A percentile compares a stretch with the other conserved stretches of the same genome.
These are phyloP conservation scores for Trichophyton benhamiae DNA, from an alignment of 2,329 filamentous ascomycete species.

Conservation along the genomic window DNA sequence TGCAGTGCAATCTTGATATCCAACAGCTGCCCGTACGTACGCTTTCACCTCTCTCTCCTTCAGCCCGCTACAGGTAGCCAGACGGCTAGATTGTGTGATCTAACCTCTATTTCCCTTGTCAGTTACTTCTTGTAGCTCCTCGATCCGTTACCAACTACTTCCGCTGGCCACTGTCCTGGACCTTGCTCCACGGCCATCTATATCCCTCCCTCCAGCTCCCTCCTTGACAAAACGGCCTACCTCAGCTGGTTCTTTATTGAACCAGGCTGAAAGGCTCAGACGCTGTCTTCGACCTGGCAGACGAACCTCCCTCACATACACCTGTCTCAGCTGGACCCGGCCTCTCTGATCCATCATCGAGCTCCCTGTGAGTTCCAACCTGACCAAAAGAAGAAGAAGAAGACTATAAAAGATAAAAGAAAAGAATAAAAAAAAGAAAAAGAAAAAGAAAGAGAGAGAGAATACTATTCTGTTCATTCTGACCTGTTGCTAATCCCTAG, in stretches of 20 bases:
- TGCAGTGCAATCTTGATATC: neutral
- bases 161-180: neutral
- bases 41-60: neutral
- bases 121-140: neutral
- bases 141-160: neutral
- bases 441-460: no score
- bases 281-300: conserved; percentile 58
- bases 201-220: neutral
- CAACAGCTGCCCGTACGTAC: neutral
- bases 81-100: neutral
- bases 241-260: conserved; percentile 35
- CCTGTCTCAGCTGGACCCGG: conserved; percentile 55
- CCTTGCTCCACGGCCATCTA: neutral
- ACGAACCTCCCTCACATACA: conserved; percentile 47
- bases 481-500: conserved; percentile 13
- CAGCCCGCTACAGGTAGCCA: neutral
- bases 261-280: conserved; percentile 32
- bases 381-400: conserved; percentile 17
- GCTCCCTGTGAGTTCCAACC: conserved; percentile 33
- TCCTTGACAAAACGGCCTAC: conserved; percentile 20
- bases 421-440: no score
- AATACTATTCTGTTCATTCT: neutral
- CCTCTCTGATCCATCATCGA: conserved; percentile 49
- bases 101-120: neutral
- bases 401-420: no score